These are phyloP conservation scores for Rubia occidens DNA, from an alignment of 305 asterid genomes.

Conservation along the genomic window DNA sequence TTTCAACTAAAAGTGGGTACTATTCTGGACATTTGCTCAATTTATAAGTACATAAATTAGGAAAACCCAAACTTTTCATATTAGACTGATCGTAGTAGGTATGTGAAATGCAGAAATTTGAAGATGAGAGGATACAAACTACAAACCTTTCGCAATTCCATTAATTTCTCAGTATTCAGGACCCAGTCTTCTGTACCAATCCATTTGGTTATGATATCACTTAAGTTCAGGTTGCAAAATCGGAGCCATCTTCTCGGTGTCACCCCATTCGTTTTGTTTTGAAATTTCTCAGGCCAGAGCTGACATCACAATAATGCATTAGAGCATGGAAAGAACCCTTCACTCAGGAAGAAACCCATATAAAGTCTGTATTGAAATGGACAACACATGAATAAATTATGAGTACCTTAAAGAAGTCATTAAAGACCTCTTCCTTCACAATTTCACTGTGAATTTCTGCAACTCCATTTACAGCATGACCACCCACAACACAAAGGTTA, in stretches of 20 bases:
- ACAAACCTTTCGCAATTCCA: slow-evolving; percentile 67
- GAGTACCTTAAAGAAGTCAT: slow-evolving; percentile 69
- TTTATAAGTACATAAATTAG: too few species aligned
- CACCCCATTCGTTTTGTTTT: slow-evolving; percentile 88
- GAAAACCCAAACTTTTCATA: neutral
- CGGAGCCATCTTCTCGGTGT: slow-evolving; percentile 90
- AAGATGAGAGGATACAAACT: neutral
- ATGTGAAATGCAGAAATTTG: neutral
- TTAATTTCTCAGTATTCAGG: slow-evolving; percentile 62
- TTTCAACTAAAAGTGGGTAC: too few species aligned
- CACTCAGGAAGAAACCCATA: slow-evolving; percentile 3
- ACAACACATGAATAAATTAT: slow-evolving; percentile 3
- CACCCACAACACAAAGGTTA: slow-evolving; percentile 83
- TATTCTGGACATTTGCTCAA: too few species aligned
- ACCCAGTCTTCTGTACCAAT: slow-evolving; percentile 71
- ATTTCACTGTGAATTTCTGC: slow-evolving; percentile 89
- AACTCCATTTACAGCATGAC: slow-evolving; percentile 93
- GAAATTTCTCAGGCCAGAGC: slow-evolving; percentile 90
- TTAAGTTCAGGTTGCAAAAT: slow-evolving; percentile 78
- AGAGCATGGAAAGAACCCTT: neutral
- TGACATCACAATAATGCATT: slow-evolving; percentile 22
- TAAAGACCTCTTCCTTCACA: slow-evolving; percentile 76
- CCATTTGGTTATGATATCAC: slow-evolving; percentile 71
- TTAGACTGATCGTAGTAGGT: neutral
- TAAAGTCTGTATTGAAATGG: neutral